Conservation (phyloP, 1,284 basidiomycete genomes). For the Trichosporon sp. region DNA sequence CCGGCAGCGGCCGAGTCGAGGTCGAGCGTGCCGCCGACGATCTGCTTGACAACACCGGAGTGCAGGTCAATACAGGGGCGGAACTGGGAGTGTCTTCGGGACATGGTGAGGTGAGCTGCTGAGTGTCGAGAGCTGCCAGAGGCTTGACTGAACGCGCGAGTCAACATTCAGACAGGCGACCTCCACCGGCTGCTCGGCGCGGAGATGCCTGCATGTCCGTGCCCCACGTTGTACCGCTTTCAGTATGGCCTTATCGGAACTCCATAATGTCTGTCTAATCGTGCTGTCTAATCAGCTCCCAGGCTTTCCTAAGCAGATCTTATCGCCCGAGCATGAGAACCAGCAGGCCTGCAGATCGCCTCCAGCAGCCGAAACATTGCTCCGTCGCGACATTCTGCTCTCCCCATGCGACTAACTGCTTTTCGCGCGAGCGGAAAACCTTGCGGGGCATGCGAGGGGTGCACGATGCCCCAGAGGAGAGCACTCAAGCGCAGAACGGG, state of each 20-base stretch:
- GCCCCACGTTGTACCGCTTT: background rate
- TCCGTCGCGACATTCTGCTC: too few species aligned
- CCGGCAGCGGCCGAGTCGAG: constrained; percentile 53
- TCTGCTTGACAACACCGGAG: constrained; percentile 92
- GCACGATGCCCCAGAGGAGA: background rate
- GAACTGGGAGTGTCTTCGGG: constrained; percentile 56
- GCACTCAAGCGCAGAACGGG: background rate
- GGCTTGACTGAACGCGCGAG: background rate
- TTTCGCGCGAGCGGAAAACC: background rate
- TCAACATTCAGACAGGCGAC: background rate
- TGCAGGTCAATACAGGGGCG: constrained; percentile 97
- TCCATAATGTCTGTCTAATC: too few species aligned
- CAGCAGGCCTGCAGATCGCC: too few species aligned
- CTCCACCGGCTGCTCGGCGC: background rate
- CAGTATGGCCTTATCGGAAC: too few species aligned
- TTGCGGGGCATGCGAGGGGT: background rate
- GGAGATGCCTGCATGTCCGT: background rate
- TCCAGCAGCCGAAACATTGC: too few species aligned
- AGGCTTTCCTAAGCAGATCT: too few species aligned
- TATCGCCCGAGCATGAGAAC: background rate
- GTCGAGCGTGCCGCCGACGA: constrained; percentile 85
- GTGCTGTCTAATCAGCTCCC: background rate
- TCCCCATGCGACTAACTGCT: background rate
- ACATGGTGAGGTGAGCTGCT: background rate
- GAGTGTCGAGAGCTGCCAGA: background rate